phyloP scores from a whole-genome alignment of 1,284 basidiomycete species.

The Gymnopus androsaceus region DNA sequence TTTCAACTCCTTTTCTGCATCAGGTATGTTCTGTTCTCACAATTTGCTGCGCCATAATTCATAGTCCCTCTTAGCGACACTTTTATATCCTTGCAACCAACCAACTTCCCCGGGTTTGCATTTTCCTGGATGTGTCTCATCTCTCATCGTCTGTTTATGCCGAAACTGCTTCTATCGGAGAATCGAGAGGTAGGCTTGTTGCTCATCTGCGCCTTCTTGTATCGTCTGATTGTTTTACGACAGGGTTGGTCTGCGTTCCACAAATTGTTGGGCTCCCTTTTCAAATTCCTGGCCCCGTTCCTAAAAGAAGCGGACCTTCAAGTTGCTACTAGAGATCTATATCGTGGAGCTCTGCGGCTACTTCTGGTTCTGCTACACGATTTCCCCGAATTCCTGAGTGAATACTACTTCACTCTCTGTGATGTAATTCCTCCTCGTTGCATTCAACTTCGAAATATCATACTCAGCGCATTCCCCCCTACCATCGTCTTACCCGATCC shows the following conservation, averaged over 20 bases:
- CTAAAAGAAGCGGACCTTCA: slow-evolving; percentile 82
- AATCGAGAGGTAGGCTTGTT: slow-evolving; percentile 68
- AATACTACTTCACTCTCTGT: slow-evolving; percentile 95
- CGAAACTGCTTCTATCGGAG: slow-evolving; percentile 84
- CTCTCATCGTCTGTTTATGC: slow-evolving; percentile 97
- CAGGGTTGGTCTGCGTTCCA: slow-evolving; percentile 96
- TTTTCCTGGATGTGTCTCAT: slow-evolving; percentile 98
- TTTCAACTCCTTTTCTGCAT: slow-evolving; percentile 88
- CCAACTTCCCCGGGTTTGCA: slow-evolving; percentile 96
- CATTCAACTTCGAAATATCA: slow-evolving; percentile 95
- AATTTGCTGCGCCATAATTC: slow-evolving; percentile 1
- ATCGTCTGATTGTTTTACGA: slow-evolving; percentile 10
- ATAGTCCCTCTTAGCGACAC: slow-evolving; percentile 68
- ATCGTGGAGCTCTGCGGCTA: slow-evolving; percentile 90
- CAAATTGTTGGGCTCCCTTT: slow-evolving; percentile 87
- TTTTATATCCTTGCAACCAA: slow-evolving; percentile 94
- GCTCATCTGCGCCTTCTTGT: slow-evolving; percentile 2
- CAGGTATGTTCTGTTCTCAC: slow-evolving; percentile 50
- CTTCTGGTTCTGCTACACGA: slow-evolving; percentile 96
- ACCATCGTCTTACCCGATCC: slow-evolving; percentile 87
- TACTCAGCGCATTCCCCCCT: slow-evolving; percentile 96
- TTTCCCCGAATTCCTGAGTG: slow-evolving; percentile 97
- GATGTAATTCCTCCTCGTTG: slow-evolving; percentile 92
- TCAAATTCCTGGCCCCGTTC: slow-evolving; percentile 94
- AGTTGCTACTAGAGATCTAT: slow-evolving; percentile 85